phyloP scores from a whole-genome alignment of 208 protist species.

The Strigomonas oncopelti region DNA sequence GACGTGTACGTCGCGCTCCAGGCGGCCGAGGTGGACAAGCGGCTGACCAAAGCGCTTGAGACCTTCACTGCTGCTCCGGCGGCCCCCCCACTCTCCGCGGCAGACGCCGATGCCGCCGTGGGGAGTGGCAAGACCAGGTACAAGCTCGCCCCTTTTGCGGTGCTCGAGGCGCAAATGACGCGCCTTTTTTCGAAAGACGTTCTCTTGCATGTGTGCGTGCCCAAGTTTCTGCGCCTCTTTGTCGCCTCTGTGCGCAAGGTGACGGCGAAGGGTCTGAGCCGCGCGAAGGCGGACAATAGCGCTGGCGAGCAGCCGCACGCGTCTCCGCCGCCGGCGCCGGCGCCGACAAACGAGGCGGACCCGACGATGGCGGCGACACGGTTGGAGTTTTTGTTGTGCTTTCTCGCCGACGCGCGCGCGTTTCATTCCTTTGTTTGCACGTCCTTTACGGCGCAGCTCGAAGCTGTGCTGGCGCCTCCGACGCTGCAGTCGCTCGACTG shows the following conservation, averaged over 20 bases:
- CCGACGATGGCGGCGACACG: constrained; percentile 3
- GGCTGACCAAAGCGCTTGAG: constrained; percentile 9
- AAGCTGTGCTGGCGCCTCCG: background rate
- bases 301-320: too few relatives aligned
- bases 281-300: too few relatives aligned
- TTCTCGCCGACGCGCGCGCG: background rate
- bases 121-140: constrained; percentile 2
- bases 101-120: background rate
- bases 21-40: constrained; percentile 46
- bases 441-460: background rate
- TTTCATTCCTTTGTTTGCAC: too few relatives aligned
- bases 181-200: constrained; percentile 42
- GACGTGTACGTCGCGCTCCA: constrained; percentile 79
- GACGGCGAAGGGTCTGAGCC: constrained; percentile 7
- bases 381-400: constrained; percentile 2
- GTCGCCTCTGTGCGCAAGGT: constrained; percentile 13
- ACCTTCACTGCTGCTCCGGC: constrained; percentile 31
- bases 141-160: constrained; percentile 22
- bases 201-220: constrained; percentile 39
- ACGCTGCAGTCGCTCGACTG: constrained; percentile 1
- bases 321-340: too few relatives aligned
- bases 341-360: too few relatives aligned
- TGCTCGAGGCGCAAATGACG: constrained; percentile 19
- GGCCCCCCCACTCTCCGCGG: constrained; percentile 21
- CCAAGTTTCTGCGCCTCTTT: constrained; percentile 34